A percentile compares a stretch with the other conserved stretches of the same genome.
Conservation (phyloP, 1,139 yeast genomes). For the Suhomyces maxii region DNA sequence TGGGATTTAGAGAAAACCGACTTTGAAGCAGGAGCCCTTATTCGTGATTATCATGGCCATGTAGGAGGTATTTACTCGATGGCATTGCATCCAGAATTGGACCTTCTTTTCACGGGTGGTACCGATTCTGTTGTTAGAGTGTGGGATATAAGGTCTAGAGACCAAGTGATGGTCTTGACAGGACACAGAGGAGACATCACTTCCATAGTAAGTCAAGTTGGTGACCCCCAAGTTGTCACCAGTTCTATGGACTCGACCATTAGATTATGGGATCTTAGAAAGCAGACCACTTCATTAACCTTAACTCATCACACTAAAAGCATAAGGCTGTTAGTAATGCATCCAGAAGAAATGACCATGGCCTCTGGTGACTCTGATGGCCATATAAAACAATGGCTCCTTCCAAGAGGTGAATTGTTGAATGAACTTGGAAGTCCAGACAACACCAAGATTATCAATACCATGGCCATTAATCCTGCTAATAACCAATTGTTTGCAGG, state of each 20-base stretch:
- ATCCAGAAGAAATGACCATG: slow-evolving; percentile 73
- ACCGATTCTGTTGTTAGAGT: slow-evolving; percentile 83
- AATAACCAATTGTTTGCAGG: slow-evolving; percentile 79
- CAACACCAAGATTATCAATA: slow-evolving; percentile 56
- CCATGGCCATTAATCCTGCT: slow-evolving; percentile 59
- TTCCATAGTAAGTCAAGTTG: slow-evolving; percentile 62
- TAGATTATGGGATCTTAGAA: slow-evolving; percentile 75
- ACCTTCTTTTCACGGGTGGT: slow-evolving; percentile 86
- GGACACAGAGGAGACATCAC: slow-evolving; percentile 84
- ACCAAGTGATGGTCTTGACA: slow-evolving; percentile 70
- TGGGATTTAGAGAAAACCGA: slow-evolving; percentile 93
- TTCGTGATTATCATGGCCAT: slow-evolving; percentile 92
- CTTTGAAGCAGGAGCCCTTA: slow-evolving; percentile 51
- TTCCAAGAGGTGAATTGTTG: slow-evolving; percentile 72
- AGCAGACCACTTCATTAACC: slow-evolving; percentile 45
- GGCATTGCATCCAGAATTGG: slow-evolving; percentile 84
- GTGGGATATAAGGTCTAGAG: slow-evolving; percentile 89
- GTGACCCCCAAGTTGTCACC: slow-evolving; percentile 84
- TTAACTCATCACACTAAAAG: slow-evolving; percentile 85
- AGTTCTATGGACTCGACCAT: slow-evolving; percentile 86
- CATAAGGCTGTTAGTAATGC: slow-evolving; percentile 69
- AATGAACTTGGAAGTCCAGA: slow-evolving; percentile 49
- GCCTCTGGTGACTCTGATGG: slow-evolving; percentile 77
- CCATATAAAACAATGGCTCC: slow-evolving; percentile 76
- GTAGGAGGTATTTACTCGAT: slow-evolving; percentile 84